A percentile compares a stretch with the other conserved stretches of the same genome.
These are phyloP conservation scores for Candida neerlandica DNA, from an alignment of 1,139 yeast species.

Conservation along the genomic window DNA sequence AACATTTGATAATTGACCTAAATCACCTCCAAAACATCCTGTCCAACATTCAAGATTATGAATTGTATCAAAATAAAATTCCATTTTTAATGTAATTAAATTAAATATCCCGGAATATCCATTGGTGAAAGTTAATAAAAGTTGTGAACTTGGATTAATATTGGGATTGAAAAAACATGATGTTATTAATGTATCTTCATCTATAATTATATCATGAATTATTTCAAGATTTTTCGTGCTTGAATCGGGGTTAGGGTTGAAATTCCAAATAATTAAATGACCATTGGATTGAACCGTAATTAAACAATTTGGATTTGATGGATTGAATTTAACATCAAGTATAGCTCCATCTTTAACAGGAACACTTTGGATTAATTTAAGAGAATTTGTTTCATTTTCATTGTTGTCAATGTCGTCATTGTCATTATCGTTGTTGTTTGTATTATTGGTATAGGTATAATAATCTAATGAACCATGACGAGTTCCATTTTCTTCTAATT, in stretches of 20 bases:
- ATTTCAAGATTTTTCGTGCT: slow-evolving; percentile 25
- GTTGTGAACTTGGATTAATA: slow-evolving; percentile 19
- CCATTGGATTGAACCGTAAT: slow-evolving; percentile 85
- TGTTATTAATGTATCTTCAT: slow-evolving; percentile 56
- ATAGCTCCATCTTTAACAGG: slow-evolving; percentile 55
- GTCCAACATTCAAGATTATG: slow-evolving; percentile 93
- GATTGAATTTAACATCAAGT: slow-evolving; percentile 71
- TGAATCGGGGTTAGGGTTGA: slow-evolving; percentile 20
- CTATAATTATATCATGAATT: slow-evolving; percentile 43
- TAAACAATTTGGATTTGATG: slow-evolving; percentile 49
- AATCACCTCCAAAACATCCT: slow-evolving; percentile 73
- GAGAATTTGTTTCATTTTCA: too few species aligned
- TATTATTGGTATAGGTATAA: slow-evolving; percentile 32
- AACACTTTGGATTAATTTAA: slow-evolving; percentile 12
- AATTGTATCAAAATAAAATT: slow-evolving; percentile 20
- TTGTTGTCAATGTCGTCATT: too few species aligned
- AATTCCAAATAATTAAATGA: slow-evolving; percentile 63
- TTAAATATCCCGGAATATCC: slow-evolving; percentile 50
- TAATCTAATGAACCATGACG: slow-evolving; percentile 79
- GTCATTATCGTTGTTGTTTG: neutral
- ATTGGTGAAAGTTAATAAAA: slow-evolving; percentile 60
- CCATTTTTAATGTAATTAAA: slow-evolving; percentile 18
- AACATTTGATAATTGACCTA: slow-evolving; percentile 54
- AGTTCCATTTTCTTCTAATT: slow-evolving; percentile 57
- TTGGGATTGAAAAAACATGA: slow-evolving; percentile 64